Conservation (phyloP, 495 filamentous ascomycete genomes). For the Neurospora sp. region DNA sequence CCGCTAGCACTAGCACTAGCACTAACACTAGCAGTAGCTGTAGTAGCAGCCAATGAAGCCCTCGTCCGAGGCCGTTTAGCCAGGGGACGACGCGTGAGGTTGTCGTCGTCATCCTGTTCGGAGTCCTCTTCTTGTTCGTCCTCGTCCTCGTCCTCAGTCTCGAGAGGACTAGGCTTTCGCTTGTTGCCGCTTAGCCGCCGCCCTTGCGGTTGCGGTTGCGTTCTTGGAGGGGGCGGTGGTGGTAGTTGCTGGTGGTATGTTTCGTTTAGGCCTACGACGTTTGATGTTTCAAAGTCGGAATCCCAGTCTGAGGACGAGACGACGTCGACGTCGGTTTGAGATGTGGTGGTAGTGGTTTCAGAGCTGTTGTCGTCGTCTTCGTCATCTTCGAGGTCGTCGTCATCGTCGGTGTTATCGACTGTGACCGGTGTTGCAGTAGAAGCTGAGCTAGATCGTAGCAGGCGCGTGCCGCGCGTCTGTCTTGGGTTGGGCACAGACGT, state of each 20-base stretch:
- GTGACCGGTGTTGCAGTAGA: not conserved
- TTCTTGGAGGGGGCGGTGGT: not conserved
- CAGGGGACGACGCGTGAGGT: not conserved
- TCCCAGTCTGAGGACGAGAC: not conserved
- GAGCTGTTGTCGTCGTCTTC: not conserved
- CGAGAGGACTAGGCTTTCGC: not conserved
- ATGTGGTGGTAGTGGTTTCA: not conserved
- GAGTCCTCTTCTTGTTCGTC: not conserved
- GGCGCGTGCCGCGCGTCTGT: not conserved
- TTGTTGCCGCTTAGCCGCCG: not conserved
- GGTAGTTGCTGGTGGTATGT: not conserved
- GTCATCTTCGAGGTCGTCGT: not conserved
- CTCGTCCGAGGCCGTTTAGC: not conserved
- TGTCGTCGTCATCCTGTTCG: not conserved
- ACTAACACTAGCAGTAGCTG: not conserved
- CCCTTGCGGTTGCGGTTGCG: not conserved
- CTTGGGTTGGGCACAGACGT: not conserved
- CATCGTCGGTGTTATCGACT: not conserved
- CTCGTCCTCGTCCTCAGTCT: conserved; percentile 7
- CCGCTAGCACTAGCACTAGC: not conserved
- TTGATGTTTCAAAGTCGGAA: not conserved
- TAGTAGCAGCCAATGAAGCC: not conserved
- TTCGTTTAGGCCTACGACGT: not conserved
- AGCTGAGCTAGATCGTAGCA: not conserved
- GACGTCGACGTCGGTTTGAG: not conserved